Conservation (phyloP, 129 eudicot species). For the Centella asiatica region DNA sequence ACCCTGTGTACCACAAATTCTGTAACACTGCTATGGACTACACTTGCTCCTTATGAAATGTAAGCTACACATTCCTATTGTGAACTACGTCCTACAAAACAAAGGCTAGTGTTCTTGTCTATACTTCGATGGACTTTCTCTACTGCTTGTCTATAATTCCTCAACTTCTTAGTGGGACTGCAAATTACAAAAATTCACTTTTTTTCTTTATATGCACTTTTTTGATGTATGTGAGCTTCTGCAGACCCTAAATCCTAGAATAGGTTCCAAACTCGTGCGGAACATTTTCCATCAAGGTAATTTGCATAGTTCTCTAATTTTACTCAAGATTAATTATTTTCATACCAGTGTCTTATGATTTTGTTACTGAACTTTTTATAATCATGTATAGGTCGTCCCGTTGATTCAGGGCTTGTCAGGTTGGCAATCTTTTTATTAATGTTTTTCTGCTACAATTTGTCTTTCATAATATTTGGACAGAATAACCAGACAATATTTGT, state of each 20-base stretch:
- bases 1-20: no score
- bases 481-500: neutral
- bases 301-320: neutral
- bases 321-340: neutral
- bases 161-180: neutral
- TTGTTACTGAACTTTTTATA: conserved; percentile 4
- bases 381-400: conserved; percentile 22
- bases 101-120: neutral
- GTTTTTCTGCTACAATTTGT: neutral
- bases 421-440: conserved; percentile 16
- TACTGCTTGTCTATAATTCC: neutral
- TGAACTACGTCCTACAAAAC: no score
- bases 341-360: neutral
- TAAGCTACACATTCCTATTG: neutral
- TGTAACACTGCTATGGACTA: no score
- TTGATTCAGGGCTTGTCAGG: conserved; percentile 28
- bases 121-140: neutral
- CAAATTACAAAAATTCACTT: no score
- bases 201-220: neutral
- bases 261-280: conserved; percentile 20
- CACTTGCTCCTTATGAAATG: neutral
- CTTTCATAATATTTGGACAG: neutral
- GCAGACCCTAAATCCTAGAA: conserved; percentile 24
- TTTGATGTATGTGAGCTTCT: neutral
- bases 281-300: conserved; percentile 25